Evolutionary conservation across 139 green algal genomes (phyloP), one percentile per base, ranked within the genome.

Genomic region (Nannochloris sp.): DNA sequence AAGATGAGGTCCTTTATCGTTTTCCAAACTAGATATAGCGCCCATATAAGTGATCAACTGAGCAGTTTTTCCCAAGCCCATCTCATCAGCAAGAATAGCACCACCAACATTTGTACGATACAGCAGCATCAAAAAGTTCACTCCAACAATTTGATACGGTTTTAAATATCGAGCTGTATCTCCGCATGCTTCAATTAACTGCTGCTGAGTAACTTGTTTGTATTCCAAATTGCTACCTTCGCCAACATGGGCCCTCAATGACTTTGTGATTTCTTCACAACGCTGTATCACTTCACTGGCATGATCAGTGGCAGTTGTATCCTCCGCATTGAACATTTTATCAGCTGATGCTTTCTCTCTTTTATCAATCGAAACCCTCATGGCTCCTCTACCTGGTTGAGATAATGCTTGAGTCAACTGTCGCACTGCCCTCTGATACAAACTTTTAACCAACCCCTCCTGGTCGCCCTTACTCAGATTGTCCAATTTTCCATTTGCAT

Each of bases 81-180:
- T 59, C 34, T 69, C 61, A 54, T 66, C 60, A 10, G 60, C 60
- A 31, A 66, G 36, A 55, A 66, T 66, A 23, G 60, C 60, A 3
- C 43, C 40, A 10, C 76, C 81, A 9, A 80, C 64, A 51, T 74
- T 67, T 49, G 78, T 70, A 23, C 78, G 68, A 56, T 87, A 72
- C 25, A 96, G 82, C 60, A 95, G 76, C 74, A 91, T 70, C 57
- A 97, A 76, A 74, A 94, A 97, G 74, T 96, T 96, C 55, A 97
- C 83, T 46, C 90, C 90, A 3, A 96, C 83, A 25, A 95, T 59
- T 81, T 96, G 87, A 79, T 96, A 96, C 8, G 80, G 79, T 67
- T 96, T 96, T 18, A 96, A 72, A 24, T 68, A 70, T 3, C 44
- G 60, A 2, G 75, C 74, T 11, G 78, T 68, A 36, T 80, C 71